Percentiles rank a stretch among this genome's conserved stretches.
Conservation (phyloP, 306 rosid species). For the Lupinus albus region DNA sequence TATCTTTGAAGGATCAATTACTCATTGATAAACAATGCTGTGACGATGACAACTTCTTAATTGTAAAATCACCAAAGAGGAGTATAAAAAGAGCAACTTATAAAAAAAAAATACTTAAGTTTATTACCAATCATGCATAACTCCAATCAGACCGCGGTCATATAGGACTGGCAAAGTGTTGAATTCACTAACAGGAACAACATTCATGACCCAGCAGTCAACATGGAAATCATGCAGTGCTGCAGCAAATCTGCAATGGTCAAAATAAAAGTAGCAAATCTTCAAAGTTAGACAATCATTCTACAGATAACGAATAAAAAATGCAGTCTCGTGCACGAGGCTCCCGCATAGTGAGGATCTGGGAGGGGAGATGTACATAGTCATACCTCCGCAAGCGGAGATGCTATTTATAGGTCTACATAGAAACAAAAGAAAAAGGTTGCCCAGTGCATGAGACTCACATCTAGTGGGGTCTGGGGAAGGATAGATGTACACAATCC, state of each 20-base stretch:
- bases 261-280: constrained; percentile 34
- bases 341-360: no score
- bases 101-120: constrained; percentile 18
- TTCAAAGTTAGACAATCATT: constrained; percentile 28
- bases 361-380: no score
- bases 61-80: background rate
- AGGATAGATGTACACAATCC: no score
- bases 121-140: constrained; percentile 85
- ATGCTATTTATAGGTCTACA: no score
- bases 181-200: constrained; percentile 75
- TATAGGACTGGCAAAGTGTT: constrained; percentile 82
- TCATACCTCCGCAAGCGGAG: no score
- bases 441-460: no score
- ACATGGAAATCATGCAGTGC: constrained; percentile 58
- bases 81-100: constrained; percentile 9
- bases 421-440: no score
- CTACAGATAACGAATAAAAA: background rate
- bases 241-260: constrained; percentile 77
- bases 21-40: background rate
- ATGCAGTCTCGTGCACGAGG: no score
- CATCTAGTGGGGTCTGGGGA: no score
- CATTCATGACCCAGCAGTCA: constrained; percentile 87
- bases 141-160: constrained; percentile 89
- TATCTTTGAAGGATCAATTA: no score
- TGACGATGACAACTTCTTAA: background rate